phyloP scores from a whole-genome alignment of 352 stramenopile genomes.

The Globisporangium viniferum region DNA sequence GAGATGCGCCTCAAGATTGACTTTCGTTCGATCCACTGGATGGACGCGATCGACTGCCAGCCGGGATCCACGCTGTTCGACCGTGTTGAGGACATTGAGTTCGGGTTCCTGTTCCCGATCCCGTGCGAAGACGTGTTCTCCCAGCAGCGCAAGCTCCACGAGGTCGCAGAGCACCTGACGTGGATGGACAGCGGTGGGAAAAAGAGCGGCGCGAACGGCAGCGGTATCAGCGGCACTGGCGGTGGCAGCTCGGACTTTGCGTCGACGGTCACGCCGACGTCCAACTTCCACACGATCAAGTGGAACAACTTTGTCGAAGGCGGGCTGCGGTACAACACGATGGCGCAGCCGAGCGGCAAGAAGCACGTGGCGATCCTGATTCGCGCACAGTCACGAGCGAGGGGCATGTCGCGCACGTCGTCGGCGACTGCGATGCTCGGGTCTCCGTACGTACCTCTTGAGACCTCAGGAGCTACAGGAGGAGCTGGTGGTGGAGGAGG shows the following conservation, averaged over 20 bases:
- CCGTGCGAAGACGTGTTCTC: constrained; percentile 81
- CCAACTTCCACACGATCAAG: constrained; percentile 69
- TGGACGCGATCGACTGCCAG: constrained; percentile 47
- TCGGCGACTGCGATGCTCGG: constrained; percentile 19
- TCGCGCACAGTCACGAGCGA: constrained; percentile 30
- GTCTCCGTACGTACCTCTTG: constrained; percentile 3
- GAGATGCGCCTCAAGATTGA: constrained; percentile 65
- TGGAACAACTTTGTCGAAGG: constrained; percentile 73
- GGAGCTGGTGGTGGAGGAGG: not conserved
- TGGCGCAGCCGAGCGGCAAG: constrained; percentile 35
- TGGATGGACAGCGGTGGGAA: constrained; percentile 34
- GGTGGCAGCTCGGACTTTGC: constrained; percentile 26
- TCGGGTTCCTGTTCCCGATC: constrained; percentile 74
- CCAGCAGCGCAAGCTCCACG: constrained; percentile 72
- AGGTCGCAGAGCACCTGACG: constrained; percentile 72
- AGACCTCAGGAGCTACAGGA: not conserved
- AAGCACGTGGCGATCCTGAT: constrained; percentile 69
- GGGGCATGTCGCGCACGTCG: constrained; percentile 21
- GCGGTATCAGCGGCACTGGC: constrained; percentile 13
- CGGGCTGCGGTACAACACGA: constrained; percentile 62
- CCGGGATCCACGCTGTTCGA: constrained; percentile 45
- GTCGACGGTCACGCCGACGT: constrained; percentile 49
- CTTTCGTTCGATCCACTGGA: constrained; percentile 69
- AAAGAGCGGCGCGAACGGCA: constrained; percentile 13
- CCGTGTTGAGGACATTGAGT: constrained; percentile 61